phyloP scores from a whole-genome alignment of 441 rosid species.

The California macrophylla region DNA sequence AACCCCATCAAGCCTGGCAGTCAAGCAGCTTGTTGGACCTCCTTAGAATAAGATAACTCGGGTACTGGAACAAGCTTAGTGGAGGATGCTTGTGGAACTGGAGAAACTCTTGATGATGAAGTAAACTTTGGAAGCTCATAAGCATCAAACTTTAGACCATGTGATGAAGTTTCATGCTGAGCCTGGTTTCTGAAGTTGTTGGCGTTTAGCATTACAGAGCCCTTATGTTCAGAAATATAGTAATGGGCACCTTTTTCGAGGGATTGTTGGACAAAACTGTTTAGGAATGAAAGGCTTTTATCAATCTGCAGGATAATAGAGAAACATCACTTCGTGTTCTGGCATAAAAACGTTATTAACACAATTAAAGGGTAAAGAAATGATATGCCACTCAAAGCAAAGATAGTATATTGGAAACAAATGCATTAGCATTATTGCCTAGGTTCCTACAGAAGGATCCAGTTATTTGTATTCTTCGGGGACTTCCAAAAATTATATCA shows the following conservation, averaged over 20 bases:
- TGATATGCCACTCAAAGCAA: not conserved
- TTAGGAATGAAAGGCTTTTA: constrained; percentile 7
- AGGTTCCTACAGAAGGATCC: too few relatives aligned
- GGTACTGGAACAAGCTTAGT: constrained; percentile 70
- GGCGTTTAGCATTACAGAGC: constrained; percentile 39
- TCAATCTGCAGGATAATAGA: not conserved
- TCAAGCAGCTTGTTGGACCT: constrained; percentile 37
- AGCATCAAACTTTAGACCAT: constrained; percentile 86
- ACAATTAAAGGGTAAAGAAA: too few relatives aligned
- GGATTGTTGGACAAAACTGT: constrained; percentile 54
- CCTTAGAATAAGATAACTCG: constrained; percentile 56
- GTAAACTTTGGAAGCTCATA: constrained; percentile 74
- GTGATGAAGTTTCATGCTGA: constrained; percentile 50
- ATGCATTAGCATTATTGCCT: not conserved
- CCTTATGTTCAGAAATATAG: constrained; percentile 67
- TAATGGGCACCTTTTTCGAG: constrained; percentile 72
- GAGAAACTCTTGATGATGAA: constrained; percentile 37
- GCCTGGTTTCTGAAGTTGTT: constrained; percentile 49
- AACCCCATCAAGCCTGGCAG: constrained; percentile 80
- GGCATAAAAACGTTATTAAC: not conserved
- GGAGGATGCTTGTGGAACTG: constrained; percentile 35
- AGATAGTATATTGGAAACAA: not conserved
- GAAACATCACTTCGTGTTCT: constrained; percentile 1
- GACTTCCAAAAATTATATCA: too few relatives aligned
- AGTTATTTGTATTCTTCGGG: too few relatives aligned